These are phyloP conservation scores for Leishmania tropica DNA, from an alignment of 208 protist genomes.

Conservation along the genomic window DNA sequence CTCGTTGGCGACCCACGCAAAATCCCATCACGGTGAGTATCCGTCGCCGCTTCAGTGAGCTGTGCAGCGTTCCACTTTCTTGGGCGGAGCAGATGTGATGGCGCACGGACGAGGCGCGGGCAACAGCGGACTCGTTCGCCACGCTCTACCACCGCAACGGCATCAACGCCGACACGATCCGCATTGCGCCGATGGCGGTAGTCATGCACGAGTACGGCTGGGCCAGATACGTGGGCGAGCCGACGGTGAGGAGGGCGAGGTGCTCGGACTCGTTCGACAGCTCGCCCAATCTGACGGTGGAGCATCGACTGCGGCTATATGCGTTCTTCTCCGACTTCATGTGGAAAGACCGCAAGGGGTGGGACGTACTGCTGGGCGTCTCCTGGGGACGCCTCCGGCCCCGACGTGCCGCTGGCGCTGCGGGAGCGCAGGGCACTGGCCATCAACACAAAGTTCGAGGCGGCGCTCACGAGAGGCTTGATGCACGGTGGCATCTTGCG, in stretches of 20 bases:
- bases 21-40: conserved; percentile 12
- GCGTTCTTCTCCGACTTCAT: conserved; percentile 67
- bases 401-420: conserved; percentile 18
- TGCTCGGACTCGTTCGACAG: conserved; percentile 20
- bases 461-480: conserved; percentile 9
- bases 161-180: conserved; percentile 31
- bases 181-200: conserved; percentile 51
- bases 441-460: conserved; percentile 14
- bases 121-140: conserved; percentile 49
- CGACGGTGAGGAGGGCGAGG: neutral
- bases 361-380: conserved; percentile 52
- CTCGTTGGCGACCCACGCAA: neutral
- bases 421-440: conserved; percentile 18
- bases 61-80: conserved; percentile 26
- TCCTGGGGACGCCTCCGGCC: conserved; percentile 51
- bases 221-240: conserved; percentile 7
- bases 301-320: conserved; percentile 30
- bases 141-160: conserved; percentile 31
- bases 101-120: conserved; percentile 46
- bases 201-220: conserved; percentile 49
- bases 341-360: conserved; percentile 65
- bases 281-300: neutral
- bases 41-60: conserved; percentile 50
- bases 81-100: conserved; percentile 25
- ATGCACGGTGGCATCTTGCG: conserved; percentile 8